Conservation (phyloP, 108 stramenopile genomes). For the Asterionellopsis glacialis region DNA sequence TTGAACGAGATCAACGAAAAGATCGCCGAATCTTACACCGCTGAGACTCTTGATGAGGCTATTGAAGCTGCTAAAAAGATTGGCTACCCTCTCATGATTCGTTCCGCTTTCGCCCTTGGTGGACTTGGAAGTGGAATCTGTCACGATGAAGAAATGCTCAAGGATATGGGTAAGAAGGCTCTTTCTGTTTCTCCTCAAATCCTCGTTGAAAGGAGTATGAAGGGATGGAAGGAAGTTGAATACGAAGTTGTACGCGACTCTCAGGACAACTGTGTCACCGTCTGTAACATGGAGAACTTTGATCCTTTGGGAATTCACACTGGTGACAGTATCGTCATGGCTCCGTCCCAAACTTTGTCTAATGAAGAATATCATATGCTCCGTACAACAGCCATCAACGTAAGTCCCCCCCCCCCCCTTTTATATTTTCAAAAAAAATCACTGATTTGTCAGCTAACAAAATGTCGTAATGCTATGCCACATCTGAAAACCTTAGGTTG, state of each 20-base stretch:
- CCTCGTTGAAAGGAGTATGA: conserved; percentile 95
- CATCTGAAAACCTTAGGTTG: conserved; percentile 41
- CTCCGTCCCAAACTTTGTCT: conserved; percentile 95
- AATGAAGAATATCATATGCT: conserved; percentile 99
- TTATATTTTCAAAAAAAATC: not conserved
- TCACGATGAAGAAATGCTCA: conserved; percentile 73
- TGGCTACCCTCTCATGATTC: conserved; percentile 97
- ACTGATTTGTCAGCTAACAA: conserved; percentile 3
- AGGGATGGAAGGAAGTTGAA: conserved; percentile 99
- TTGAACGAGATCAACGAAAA: conserved; percentile 96
- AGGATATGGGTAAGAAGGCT: conserved; percentile 87
- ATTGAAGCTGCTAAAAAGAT: conserved; percentile 84
- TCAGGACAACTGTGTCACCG: conserved; percentile 94
- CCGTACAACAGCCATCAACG: conserved; percentile 88
- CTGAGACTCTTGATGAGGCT: conserved; percentile 75
- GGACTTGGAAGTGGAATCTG: conserved; percentile 97
- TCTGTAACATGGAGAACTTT: conserved; percentile 99
- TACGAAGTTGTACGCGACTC: conserved; percentile 94
- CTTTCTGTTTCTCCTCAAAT: conserved; percentile 89
- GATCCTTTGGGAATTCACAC: conserved; percentile 98
- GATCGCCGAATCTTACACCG: conserved; percentile 89
- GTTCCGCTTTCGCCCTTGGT: conserved; percentile 96
- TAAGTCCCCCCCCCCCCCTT: not conserved
- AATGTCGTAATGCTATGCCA: conserved; percentile 1
- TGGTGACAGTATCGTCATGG: conserved; percentile 98